These are phyloP conservation scores for Epithele typhae DNA, from an alignment of 768 basidiomycete species.

Conservation along the genomic window DNA sequence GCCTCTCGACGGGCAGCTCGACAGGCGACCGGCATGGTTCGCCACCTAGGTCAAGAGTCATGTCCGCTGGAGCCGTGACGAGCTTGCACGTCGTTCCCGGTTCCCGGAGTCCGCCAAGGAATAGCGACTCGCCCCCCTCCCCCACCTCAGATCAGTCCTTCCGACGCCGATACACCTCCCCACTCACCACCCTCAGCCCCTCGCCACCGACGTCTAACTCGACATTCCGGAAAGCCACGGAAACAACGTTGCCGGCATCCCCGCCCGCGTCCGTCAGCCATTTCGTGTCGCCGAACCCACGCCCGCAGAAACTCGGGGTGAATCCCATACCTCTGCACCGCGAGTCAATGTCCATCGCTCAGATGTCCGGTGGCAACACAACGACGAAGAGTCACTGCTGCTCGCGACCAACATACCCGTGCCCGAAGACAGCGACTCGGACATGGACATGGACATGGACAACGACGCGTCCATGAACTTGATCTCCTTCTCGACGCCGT, in stretches of 20 bases:
- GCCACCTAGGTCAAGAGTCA: slow-evolving; percentile 18
- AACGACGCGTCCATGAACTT: slow-evolving; percentile 52
- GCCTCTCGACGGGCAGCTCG: slow-evolving; percentile 21
- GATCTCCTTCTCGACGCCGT: slow-evolving; percentile 71
- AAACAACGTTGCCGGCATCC: slow-evolving; percentile 31
- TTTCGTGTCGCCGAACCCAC: slow-evolving; percentile 17
- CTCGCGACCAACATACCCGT: slow-evolving; percentile 71
- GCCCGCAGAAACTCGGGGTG: slow-evolving; percentile 11
- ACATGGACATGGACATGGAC: slow-evolving; percentile 41
- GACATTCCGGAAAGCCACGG: slow-evolving; percentile 27
- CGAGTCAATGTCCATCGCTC: slow-evolving; percentile 38
- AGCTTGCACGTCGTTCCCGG: not conserved
- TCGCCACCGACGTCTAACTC: slow-evolving; percentile 24
- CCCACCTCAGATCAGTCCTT: slow-evolving; percentile 21
- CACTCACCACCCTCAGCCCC: slow-evolving; percentile 12
- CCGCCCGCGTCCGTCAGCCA: slow-evolving; percentile 19
- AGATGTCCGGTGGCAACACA: slow-evolving; percentile 28
- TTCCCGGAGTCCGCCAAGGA: slow-evolving; percentile 9
- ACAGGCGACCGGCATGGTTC: slow-evolving; percentile 18
- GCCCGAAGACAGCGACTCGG: slow-evolving; percentile 70
- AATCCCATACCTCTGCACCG: slow-evolving; percentile 34
- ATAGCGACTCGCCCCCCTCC: slow-evolving; percentile 21
- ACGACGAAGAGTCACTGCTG: slow-evolving; percentile 62
- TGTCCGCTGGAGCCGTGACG: slow-evolving; percentile 13
- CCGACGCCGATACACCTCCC: slow-evolving; percentile 22